Evolutionary conservation across 192 early-diverging fungal genomes (phyloP).

Genomic region (Spinellus fusiger): DNA sequence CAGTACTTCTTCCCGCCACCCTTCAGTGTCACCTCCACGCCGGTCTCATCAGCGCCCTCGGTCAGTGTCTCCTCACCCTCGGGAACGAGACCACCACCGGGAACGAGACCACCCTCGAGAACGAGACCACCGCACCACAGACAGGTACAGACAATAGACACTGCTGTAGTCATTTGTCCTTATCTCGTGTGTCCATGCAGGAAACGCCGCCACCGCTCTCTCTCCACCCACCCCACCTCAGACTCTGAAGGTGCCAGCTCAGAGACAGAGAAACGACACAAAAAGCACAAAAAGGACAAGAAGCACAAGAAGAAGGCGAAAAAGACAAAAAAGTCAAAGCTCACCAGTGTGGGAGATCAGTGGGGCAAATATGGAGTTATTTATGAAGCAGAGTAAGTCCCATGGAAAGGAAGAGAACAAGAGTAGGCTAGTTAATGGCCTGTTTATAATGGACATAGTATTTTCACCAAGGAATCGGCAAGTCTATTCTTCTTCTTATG

Average conservation of each 20-base stretch:
- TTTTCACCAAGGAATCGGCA: constrained; percentile 34
- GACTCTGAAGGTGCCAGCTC: constrained; percentile 7
- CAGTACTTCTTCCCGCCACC: too few species aligned
- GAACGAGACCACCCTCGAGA: neutral
- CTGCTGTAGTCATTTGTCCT: too few species aligned
- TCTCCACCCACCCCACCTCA: neutral
- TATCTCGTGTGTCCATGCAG: too few species aligned
- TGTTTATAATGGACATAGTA: constrained; percentile 11
- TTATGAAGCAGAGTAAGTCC: constrained; percentile 46
- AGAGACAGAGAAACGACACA: constrained; percentile 9
- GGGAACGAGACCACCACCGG: too few species aligned
- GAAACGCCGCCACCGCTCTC: neutral
- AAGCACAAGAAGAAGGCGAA: constrained; percentile 44
- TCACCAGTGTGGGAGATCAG: constrained; percentile 7
- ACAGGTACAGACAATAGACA: neutral
- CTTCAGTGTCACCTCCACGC: too few species aligned
- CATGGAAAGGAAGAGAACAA: neutral
- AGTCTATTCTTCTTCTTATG: neutral
- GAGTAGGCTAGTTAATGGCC: neutral
- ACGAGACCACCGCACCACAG: neutral
- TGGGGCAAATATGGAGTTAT: constrained; percentile 51
- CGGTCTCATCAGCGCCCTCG: too few species aligned
- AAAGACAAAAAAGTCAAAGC: constrained; percentile 31
- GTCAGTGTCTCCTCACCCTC: too few species aligned
- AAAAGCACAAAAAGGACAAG: constrained; percentile 33